Percentiles rank a stretch among this genome's conserved stretches.
Conservation (phyloP, 1,139 yeast species). For the Scheffersomyces titani region DNA sequence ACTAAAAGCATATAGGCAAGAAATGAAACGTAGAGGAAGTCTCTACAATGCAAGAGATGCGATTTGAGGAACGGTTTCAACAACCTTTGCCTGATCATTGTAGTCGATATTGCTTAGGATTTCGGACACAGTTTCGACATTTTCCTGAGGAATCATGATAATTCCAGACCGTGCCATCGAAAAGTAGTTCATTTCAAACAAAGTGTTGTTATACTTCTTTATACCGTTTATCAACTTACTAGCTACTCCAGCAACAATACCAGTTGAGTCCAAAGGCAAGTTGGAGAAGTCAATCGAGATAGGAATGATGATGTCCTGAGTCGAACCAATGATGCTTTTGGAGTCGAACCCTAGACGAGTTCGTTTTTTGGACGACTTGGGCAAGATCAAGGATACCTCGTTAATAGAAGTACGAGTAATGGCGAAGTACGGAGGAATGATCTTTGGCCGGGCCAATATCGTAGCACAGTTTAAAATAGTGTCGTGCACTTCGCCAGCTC, state of each 20-base stretch:
- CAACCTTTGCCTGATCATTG: not conserved
- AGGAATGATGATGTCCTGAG: slow-evolving; percentile 60
- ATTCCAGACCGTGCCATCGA: slow-evolving; percentile 66
- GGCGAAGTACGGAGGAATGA: slow-evolving; percentile 54
- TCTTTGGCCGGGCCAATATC: slow-evolving; percentile 27
- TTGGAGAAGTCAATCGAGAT: slow-evolving; percentile 55
- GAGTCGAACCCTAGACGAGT: slow-evolving; percentile 43
- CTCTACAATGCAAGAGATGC: slow-evolving; percentile 1
- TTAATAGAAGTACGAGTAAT: slow-evolving; percentile 55
- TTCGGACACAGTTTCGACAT: slow-evolving; percentile 24
- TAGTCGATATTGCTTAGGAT: slow-evolving; percentile 6
- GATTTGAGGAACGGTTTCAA: not conserved
- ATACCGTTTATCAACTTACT: slow-evolving; percentile 44
- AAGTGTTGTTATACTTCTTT: slow-evolving; percentile 16
- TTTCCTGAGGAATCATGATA: slow-evolving; percentile 60
- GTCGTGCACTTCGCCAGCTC: slow-evolving; percentile 47
- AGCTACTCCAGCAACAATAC: slow-evolving; percentile 70
- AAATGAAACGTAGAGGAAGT: not conserved
- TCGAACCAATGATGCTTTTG: slow-evolving; percentile 53
- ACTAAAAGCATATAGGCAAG: not conserved
- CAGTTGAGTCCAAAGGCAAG: slow-evolving; percentile 62
- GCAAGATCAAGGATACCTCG: slow-evolving; percentile 57
- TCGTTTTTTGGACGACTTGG: slow-evolving; percentile 41
- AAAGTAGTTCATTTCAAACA: slow-evolving; percentile 58
- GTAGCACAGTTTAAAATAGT: slow-evolving; percentile 40